Base-by-base conservation (phyloP, 2,329 filamentous ascomycete genomes). In the Xylaria sp. region DNA sequence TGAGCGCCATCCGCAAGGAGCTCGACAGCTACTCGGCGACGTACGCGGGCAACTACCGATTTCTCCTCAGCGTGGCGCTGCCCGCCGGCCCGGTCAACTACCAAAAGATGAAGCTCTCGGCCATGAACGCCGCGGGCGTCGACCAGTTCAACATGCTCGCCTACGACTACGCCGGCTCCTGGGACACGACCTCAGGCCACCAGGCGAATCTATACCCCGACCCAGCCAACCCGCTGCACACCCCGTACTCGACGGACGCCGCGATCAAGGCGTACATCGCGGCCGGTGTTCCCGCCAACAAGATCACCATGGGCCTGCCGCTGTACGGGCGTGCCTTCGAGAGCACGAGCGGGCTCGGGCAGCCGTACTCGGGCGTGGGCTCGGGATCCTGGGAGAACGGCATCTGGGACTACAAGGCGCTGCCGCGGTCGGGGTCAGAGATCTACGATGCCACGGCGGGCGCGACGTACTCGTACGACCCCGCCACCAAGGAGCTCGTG, bases 381-480 rank as follows among this genome's bases (percentile, higher is more conserved):
- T 77, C 81, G 15, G 92, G 92, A 0, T 89, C 85, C 62, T 95
- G 90, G 89, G 92, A 96, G 80, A 82, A 84, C 20, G 92, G 92
- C 0, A 83, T 94, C 2, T 95, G 91, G 88, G 92, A 97, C 78
- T 96, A 92, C 84, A 96, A 94, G 82, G 90, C 80, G 0, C 85
- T 97, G 1, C 93, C 93, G 0, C 84, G 85, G 33, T 76, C 86
- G 0, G 89, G 89, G 0, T 80, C 81, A 1, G 88, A 91, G 74
- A 71, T 82, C 52, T 85, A 87, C 63, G 91, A 94, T 76, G 67
- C 78, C 1, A 82, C 82, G 20, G 83, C 87, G 3, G 85, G 88
- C 12, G 92, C 91, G 0, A 90, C 88, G 12, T 97, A 90, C 83
- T 90, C 87, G 78, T 95, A 93, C 78, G 89, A 95, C 78, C 71